Evolutionary conservation across 2,329 filamentous ascomycete genomes (phyloP), one percentile per base, ranked within the genome.

Genomic region (Lachnellula subtilissima): DNA sequence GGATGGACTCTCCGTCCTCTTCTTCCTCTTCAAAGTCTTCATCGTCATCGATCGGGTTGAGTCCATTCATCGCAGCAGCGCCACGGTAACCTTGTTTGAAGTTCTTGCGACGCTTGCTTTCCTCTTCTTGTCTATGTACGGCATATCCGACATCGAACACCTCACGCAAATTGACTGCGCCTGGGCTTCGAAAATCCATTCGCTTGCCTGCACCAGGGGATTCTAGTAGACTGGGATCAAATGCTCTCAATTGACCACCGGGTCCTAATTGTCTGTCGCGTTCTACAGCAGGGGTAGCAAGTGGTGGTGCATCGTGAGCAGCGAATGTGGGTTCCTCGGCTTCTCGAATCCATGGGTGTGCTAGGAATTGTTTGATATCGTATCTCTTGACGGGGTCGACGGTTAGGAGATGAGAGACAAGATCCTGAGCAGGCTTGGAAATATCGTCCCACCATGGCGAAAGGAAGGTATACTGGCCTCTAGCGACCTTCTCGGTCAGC

Each of bases 391-490:
- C 91, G 0, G 94, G 94, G 64, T 99, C 91, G 58, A 99, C 94
- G 0, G 91, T 95, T 59, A 99, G 76, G 0, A 99, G 82, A 72
- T 99, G 94, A 4, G 89, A 90, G 56, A 99, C 93, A 9, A 99
- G 78, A 67, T 99, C 93, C 72, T 97, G 91, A 0, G 94, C 94
- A 3, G 90, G 87, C 71, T 94, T 91, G 58, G 93, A 97, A 59
- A 99, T 97, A 56, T 97, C 92, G 65, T 99, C 94, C 94, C 94
- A 99, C 94, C 94, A 99, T 0, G 94, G 94, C 2, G 93, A 97
- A 45, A 99, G 76, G 77, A 99, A 99, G 0, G 94, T 97, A 72
- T 94, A 99, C 75, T 97, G 91, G 49, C 94, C 94, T 67, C 89
- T 87, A 32, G 94, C 94, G 17, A 99, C 94, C 78, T 99, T 99